Evolutionary conservation across 106 monocot species (phyloP).

Genomic region (Allium fistulosum): DNA sequence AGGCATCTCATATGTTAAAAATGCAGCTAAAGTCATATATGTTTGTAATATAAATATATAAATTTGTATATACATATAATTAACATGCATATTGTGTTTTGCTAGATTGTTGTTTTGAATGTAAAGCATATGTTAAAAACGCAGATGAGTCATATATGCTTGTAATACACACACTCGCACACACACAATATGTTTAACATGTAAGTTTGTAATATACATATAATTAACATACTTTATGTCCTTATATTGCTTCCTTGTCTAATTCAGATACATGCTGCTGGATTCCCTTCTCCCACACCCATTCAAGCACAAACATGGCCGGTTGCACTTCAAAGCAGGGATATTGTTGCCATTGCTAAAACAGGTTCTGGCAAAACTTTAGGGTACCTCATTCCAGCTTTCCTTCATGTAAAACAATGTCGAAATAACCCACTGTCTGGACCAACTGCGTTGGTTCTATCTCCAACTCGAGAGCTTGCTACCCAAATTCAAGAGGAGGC

Average conservation of each 20-base stretch:
- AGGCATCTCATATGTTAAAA: too few relatives aligned
- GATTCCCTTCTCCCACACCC: conserved; percentile 48
- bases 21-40: neutral
- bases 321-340: conserved; percentile 42
- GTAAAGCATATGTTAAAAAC: too few relatives aligned
- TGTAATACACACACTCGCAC: too few relatives aligned
- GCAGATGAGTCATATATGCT: too few relatives aligned
- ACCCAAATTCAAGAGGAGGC: conserved; percentile 86
- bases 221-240: neutral
- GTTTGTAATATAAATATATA: neutral
- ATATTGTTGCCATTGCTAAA: conserved; percentile 62
- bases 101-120: too few relatives aligned
- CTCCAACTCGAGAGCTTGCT: conserved; percentile 65
- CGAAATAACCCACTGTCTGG: conserved; percentile 42
- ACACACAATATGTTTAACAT: too few relatives aligned
- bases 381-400: conserved; percentile 65
- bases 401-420: conserved; percentile 44
- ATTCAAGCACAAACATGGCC: conserved; percentile 75
- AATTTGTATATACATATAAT: too few relatives aligned
- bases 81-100: too few relatives aligned
- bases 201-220: neutral
- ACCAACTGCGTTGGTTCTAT: conserved; percentile 50
- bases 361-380: conserved; percentile 66
- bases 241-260: neutral
- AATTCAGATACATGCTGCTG: conserved; percentile 40